Percentiles rank a stretch among this genome's conserved stretches.
Conservation (phyloP, 1,139 yeast genomes). For the Scheffersomyces illinoinensis region DNA sequence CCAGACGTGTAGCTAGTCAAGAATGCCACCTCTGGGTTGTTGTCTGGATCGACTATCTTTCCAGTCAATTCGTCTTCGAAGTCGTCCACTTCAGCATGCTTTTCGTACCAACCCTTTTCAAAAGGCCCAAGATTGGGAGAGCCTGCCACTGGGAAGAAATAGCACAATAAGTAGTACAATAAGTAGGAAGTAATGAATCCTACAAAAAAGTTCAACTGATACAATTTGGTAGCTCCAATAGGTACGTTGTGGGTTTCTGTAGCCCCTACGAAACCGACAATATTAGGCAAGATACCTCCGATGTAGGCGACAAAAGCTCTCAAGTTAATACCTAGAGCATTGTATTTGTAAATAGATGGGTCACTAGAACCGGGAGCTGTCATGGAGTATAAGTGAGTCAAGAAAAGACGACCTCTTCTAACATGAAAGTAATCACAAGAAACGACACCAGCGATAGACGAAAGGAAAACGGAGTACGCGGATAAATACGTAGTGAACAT, state of each 20-base stretch:
- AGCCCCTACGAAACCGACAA: constrained; percentile 87
- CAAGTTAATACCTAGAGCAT: constrained; percentile 73
- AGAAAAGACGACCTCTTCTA: constrained; percentile 67
- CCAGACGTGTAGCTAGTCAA: constrained; percentile 10
- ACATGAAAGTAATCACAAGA: constrained; percentile 76
- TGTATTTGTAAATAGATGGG: constrained; percentile 54
- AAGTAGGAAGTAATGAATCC: constrained; percentile 65
- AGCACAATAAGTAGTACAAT: constrained; percentile 51
- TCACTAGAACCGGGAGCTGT: constrained; percentile 30
- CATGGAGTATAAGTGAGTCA: constrained; percentile 61
- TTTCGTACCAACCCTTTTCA: constrained; percentile 66
- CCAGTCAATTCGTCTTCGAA: constrained; percentile 52
- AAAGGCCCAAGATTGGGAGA: constrained; percentile 51
- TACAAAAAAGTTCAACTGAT: constrained; percentile 70
- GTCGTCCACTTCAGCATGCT: constrained; percentile 59
- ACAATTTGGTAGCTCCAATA: constrained; percentile 72
- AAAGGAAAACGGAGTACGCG: constrained; percentile 84
- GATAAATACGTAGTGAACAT: constrained; percentile 82
- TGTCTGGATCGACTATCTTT: constrained; percentile 28
- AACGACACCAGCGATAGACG: constrained; percentile 84
- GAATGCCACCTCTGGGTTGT: constrained; percentile 10
- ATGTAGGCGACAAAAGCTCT: constrained; percentile 73
- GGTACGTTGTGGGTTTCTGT: constrained; percentile 69
- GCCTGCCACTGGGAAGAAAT: constrained; percentile 62
- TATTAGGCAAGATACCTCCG: constrained; percentile 76